A percentile compares a stretch with the other conserved stretches of the same genome.
phyloP scores from a whole-genome alignment of 148 eudicot species.

The Pouteria glomerata region DNA sequence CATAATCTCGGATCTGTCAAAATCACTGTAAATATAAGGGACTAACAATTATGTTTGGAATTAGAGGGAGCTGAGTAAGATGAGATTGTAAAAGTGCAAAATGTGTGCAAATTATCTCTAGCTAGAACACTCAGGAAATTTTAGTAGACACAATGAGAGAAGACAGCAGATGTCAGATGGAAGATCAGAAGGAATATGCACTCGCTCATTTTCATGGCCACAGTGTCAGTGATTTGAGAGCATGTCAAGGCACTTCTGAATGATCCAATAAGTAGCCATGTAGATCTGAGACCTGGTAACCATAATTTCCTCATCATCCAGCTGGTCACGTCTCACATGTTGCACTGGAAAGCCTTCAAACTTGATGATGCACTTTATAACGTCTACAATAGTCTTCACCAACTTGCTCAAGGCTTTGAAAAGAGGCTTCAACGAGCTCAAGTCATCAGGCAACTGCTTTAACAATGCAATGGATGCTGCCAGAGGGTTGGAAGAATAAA shows the following conservation, averaged over 20 bases:
- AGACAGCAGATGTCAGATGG: slow-evolving; percentile 2
- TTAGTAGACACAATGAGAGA: background rate
- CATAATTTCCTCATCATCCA: slow-evolving; percentile 26
- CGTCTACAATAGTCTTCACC: slow-evolving; percentile 31
- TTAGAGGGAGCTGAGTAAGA: too few species aligned
- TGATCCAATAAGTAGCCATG: slow-evolving; percentile 57
- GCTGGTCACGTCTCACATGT: slow-evolving; percentile 12
- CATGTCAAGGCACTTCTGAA: slow-evolving; percentile 48
- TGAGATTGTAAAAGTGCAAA: too few species aligned
- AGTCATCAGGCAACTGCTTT: slow-evolving; percentile 32
- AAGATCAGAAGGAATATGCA: slow-evolving; percentile 60
- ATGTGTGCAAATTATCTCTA: too few species aligned
- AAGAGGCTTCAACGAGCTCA: slow-evolving; percentile 21
- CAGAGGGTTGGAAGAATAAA: slow-evolving; percentile 29
- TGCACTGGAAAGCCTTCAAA: slow-evolving; percentile 41
- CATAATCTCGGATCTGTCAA: too few species aligned
- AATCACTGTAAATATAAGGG: too few species aligned
- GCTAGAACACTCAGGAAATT: background rate
- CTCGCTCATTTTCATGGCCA: slow-evolving; percentile 50
- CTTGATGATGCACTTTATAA: slow-evolving; percentile 31
- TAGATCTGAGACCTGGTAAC: slow-evolving; percentile 37
- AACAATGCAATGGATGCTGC: slow-evolving; percentile 47
- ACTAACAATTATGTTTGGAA: too few species aligned
- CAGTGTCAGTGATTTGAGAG: slow-evolving; percentile 36
- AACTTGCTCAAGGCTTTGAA: slow-evolving; percentile 32